These are phyloP conservation scores for Yamadazyma atmosphaerica DNA, from an alignment of 1,139 yeast species.

Conservation along the genomic window DNA sequence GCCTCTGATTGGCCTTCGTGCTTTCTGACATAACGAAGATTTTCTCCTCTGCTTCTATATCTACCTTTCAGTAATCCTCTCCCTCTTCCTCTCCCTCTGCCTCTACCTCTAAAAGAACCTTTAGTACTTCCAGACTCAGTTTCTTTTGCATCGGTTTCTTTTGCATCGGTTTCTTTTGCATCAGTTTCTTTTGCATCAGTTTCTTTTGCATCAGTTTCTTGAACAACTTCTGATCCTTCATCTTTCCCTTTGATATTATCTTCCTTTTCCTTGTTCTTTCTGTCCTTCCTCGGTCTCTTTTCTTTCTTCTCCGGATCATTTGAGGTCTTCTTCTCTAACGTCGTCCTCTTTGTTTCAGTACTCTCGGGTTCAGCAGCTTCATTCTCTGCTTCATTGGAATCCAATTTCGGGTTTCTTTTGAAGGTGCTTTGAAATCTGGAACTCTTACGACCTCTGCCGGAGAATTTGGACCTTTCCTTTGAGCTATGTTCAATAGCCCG, in stretches of 20 bases:
- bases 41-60: conserved; percentile 22
- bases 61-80: no score
- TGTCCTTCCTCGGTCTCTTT: no score
- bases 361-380: not conserved
- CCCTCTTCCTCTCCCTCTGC: conserved; percentile 17
- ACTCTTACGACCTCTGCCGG: conserved; percentile 1
- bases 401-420: conserved; percentile 1
- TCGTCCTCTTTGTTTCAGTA: not conserved
- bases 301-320: not conserved
- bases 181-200: not conserved
- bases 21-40: conserved; percentile 30
- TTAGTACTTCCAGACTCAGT: conserved; percentile 2
- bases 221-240: no score
- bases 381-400: conserved; percentile 1
- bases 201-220: no score
- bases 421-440: not conserved
- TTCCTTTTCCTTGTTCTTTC: no score
- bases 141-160: not conserved
- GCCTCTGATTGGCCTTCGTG: conserved; percentile 8
- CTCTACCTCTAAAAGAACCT: conserved; percentile 10
- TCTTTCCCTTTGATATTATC: no score
- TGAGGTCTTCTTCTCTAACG: conserved; percentile 2
- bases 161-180: not conserved
- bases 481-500: conserved; percentile 13
- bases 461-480: conserved; percentile 6